A percentile compares a stretch with the other conserved stretches of the same genome.
phyloP scores from a whole-genome alignment of 140 eudicot species.

The Oenanthe javanica region DNA sequence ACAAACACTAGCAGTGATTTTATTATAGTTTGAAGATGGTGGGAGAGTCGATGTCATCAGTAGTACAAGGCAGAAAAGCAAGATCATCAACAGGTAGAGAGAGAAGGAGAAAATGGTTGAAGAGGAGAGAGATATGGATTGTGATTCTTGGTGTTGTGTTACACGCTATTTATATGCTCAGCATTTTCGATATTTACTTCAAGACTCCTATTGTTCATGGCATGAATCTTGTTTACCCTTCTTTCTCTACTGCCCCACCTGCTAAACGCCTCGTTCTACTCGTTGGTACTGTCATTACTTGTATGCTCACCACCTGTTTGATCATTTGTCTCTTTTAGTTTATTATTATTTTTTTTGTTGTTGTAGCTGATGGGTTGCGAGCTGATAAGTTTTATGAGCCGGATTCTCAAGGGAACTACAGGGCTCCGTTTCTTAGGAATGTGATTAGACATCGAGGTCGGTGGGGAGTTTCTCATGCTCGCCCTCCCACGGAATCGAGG shows the following conservation, averaged over 20 bases:
- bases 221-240: slow-evolving; percentile 89
- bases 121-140: slow-evolving; percentile 71
- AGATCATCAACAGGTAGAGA: slow-evolving; percentile 19
- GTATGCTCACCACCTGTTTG: slow-evolving; percentile 33
- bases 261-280: slow-evolving; percentile 96
- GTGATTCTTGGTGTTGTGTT: slow-evolving; percentile 74
- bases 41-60: background rate
- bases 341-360: background rate
- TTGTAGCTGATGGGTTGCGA: slow-evolving; percentile 94
- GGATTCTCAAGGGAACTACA: slow-evolving; percentile 67
- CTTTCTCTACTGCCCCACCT: slow-evolving; percentile 38
- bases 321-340: slow-evolving; percentile 15
- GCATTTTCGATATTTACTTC: slow-evolving; percentile 97
- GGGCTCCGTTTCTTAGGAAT: slow-evolving; percentile 93
- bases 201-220: slow-evolving; percentile 97
- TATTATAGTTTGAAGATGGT: too few relatives aligned
- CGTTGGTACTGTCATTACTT: slow-evolving; percentile 34
- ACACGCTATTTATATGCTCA: slow-evolving; percentile 96
- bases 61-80: slow-evolving; percentile 19
- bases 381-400: slow-evolving; percentile 98
- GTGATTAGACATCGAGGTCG: slow-evolving; percentile 77
- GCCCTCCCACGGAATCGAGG: slow-evolving; percentile 98
- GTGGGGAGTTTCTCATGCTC: slow-evolving; percentile 99
- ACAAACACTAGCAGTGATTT: too few relatives aligned
- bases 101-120: slow-evolving; percentile 42